Evolutionary conservation across 2,329 filamentous ascomycete species (phyloP).

Genomic region (Fusarium sarcochroum): DNA sequence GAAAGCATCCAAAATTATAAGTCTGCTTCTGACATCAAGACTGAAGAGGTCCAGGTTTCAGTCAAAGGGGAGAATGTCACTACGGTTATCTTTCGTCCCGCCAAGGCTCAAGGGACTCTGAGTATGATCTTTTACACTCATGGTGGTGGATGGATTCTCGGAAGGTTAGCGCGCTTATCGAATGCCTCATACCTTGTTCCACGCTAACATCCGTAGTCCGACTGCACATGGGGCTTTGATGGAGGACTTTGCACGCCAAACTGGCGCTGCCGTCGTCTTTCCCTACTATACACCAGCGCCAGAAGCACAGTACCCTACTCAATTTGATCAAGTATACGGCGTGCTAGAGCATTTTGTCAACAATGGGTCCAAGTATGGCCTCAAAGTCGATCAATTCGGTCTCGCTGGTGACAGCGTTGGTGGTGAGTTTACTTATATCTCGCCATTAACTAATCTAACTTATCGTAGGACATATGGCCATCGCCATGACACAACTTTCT

Average conservation of each 20-base stretch:
- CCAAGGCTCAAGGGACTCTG: background rate
- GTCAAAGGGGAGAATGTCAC: constrained; percentile 17
- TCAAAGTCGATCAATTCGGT: constrained; percentile 8
- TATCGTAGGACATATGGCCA: constrained; percentile 27
- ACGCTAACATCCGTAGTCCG: constrained; percentile 5
- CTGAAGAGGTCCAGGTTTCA: constrained; percentile 5
- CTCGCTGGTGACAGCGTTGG: constrained; percentile 35
- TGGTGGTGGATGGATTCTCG: constrained; percentile 33
- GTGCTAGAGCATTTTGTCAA: constrained; percentile 21
- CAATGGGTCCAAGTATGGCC: constrained; percentile 11
- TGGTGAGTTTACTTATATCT: background rate
- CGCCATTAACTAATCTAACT: accelerated
- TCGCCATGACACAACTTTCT: constrained; percentile 23
- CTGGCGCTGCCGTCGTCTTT: constrained; percentile 26
- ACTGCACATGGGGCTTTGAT: constrained; percentile 26
- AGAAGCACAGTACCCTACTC: constrained; percentile 30
- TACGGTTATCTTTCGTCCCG: constrained; percentile 12
- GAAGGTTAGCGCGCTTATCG: background rate
- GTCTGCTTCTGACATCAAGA: constrained; percentile 1
- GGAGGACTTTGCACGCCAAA: constrained; percentile 30
- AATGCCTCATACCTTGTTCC: accelerated
- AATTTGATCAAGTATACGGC: constrained; percentile 26
- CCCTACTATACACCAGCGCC: constrained; percentile 34
- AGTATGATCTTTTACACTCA: constrained; percentile 38
- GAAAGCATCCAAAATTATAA: constrained; percentile 31